Evolutionary conservation across 306 rosid genomes (phyloP).

Genomic region (Benincasa hispida): DNA sequence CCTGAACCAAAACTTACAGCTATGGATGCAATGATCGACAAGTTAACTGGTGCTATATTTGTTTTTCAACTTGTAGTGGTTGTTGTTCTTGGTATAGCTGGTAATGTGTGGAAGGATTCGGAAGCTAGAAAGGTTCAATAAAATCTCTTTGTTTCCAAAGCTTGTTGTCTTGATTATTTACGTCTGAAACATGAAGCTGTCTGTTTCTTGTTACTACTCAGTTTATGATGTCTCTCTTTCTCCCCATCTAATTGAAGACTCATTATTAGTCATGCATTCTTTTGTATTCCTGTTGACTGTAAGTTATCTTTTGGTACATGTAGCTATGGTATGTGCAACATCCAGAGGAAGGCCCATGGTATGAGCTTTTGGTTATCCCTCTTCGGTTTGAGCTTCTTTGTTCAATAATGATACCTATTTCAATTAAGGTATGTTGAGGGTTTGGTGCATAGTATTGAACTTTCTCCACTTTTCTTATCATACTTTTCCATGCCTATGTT

Average conservation of each 20-base stretch:
- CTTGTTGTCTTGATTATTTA: neutral
- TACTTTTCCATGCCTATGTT: neutral
- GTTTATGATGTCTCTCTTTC: neutral
- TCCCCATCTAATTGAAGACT: neutral
- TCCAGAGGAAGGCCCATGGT: constrained; percentile 92
- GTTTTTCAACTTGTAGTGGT: constrained; percentile 94
- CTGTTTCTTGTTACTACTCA: neutral
- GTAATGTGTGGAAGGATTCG: constrained; percentile 96
- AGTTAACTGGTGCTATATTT: constrained; percentile 97
- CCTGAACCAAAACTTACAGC: constrained; percentile 99
- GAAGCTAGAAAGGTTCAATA: constrained; percentile 80
- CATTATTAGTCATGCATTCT: neutral
- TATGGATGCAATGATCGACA: constrained; percentile 95
- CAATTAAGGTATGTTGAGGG: constrained; percentile 69
- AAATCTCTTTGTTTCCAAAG: constrained; percentile 2
- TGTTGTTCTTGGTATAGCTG: constrained; percentile 90
- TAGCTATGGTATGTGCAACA: constrained; percentile 92
- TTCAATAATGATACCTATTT: constrained; percentile 99
- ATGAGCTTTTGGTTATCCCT: constrained; percentile 84
- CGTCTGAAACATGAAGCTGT: constrained; percentile 6
- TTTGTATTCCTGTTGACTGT: neutral
- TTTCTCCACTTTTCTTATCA: neutral
- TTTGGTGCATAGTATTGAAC: neutral
- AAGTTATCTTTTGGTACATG: constrained; percentile 1
- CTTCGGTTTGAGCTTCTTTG: constrained; percentile 96